phyloP scores from a whole-genome alignment of 140 eudicot species.

The Erigeron philadelphicus region DNA sequence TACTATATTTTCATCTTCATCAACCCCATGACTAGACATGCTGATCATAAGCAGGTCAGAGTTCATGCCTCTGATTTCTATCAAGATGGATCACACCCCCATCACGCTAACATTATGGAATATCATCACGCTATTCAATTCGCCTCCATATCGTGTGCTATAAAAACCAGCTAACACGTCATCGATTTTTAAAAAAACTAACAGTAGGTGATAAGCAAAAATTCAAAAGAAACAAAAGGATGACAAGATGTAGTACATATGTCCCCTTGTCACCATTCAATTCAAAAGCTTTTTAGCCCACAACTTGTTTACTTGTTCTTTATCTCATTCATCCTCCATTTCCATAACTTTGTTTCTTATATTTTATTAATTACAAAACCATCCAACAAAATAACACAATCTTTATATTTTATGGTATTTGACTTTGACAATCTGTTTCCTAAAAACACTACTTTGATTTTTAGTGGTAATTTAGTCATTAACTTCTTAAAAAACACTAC shows the following conservation, averaged over 20 bases:
- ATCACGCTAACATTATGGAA: background rate
- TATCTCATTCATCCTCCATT: conserved; percentile 27
- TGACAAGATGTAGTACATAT: conserved; percentile 28
- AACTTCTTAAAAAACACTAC: background rate
- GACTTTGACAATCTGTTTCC: conserved; percentile 10
- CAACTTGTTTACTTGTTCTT: conserved; percentile 32
- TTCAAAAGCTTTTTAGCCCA: conserved; percentile 24
- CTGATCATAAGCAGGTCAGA: background rate
- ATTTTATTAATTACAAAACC: background rate
- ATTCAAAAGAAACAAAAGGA: conserved; percentile 21
- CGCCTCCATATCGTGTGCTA: background rate
- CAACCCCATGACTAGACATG: background rate
- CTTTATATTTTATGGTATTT: conserved; percentile 9
- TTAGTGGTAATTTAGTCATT: background rate
- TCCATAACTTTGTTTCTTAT: conserved; percentile 16
- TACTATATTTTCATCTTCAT: no score
- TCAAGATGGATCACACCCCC: no score
- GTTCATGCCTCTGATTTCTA: no score
- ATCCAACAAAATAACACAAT: conserved; percentile 17
- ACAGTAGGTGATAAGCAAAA: background rate
- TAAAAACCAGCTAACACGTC: no score
- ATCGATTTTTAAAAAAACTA: background rate
- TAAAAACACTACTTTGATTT: background rate
- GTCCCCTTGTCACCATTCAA: conserved; percentile 38
- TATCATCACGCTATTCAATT: background rate